Evolutionary conservation across 768 basidiomycete species (phyloP).

Genomic region (Fibroporia radiculosa): DNA sequence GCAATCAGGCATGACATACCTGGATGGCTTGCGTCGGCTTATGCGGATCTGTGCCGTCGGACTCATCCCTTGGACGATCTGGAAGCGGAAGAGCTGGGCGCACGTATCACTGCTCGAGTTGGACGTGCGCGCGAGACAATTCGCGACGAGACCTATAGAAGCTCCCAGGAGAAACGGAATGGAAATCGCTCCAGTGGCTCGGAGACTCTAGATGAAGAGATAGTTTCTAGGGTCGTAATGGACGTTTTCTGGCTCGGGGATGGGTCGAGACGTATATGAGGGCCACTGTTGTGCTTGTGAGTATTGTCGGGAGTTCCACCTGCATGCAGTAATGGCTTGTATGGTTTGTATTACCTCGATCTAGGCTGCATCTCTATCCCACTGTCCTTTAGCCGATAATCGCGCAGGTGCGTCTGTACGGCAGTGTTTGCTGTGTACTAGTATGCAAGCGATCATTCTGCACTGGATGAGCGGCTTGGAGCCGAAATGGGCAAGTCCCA

Average conservation of each 20-base stretch:
- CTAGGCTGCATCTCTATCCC: too few species aligned
- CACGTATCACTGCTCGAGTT: constrained; percentile 14
- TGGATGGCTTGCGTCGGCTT: constrained; percentile 19
- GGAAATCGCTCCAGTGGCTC: constrained; percentile 8
- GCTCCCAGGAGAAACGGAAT: constrained; percentile 8
- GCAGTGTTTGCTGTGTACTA: too few species aligned
- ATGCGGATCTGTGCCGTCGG: constrained; percentile 18
- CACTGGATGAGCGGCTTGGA: too few species aligned
- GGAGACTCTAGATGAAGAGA: constrained; percentile 13
- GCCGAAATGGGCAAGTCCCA: too few species aligned
- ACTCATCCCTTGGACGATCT: constrained; percentile 14
- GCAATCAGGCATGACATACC: constrained; percentile 14
- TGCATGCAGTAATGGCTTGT: too few species aligned
- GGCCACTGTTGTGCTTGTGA: too few species aligned
- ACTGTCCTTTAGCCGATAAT: too few species aligned
- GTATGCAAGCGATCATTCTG: too few species aligned
- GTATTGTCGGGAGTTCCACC: too few species aligned
- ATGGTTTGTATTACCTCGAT: too few species aligned
- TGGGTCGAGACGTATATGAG: too few species aligned
- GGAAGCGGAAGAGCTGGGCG: constrained; percentile 19
- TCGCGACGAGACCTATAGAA: constrained; percentile 13
- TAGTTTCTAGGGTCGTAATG: constrained; percentile 13
- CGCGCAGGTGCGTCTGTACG: too few species aligned
- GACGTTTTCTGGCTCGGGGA: constrained; percentile 12
- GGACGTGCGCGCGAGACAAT: constrained; percentile 20